phyloP scores from a whole-genome alignment of 768 basidiomycete genomes.

The Auricularia sp. region DNA sequence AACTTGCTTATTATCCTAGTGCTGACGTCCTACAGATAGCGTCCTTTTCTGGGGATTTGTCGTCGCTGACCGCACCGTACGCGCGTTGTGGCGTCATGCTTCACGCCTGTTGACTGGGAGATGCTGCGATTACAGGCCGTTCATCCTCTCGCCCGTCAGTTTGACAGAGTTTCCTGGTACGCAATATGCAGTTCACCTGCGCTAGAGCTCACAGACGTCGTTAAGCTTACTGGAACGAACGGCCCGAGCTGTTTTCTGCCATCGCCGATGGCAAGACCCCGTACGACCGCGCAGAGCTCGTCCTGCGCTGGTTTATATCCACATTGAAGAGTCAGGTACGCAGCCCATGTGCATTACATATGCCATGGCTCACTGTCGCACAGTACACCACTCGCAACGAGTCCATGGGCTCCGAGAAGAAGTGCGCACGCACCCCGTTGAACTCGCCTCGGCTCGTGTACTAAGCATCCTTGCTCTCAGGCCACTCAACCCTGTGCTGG shows the following conservation, averaged over 20 bases:
- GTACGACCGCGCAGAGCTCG: slow-evolving; percentile 65
- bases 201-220: slow-evolving; percentile 1
- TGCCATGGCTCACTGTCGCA: slow-evolving; percentile 34
- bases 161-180: slow-evolving; percentile 85
- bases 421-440: slow-evolving; percentile 37
- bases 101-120: not conserved
- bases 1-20: slow-evolving; percentile 1
- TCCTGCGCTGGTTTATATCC: slow-evolving; percentile 89
- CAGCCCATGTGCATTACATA: slow-evolving; percentile 23
- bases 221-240: slow-evolving; percentile 93
- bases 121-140: slow-evolving; percentile 31
- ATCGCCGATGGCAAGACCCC: slow-evolving; percentile 70
- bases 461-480: slow-evolving; percentile 30
- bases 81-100: not conserved
- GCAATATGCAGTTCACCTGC: not conserved
- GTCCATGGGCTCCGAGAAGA: slow-evolving; percentile 95
- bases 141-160: slow-evolving; percentile 86
- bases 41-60: slow-evolving; percentile 81
- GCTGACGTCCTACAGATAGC: slow-evolving; percentile 37
- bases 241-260: slow-evolving; percentile 77
- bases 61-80: slow-evolving; percentile 63
- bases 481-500: slow-evolving; percentile 91
- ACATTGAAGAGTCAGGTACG: slow-evolving; percentile 30
- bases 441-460: not conserved
- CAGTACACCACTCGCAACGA: slow-evolving; percentile 94